A percentile compares a stretch with the other conserved stretches of the same genome.
These are phyloP conservation scores for Botrytis aclada DNA, from an alignment of 2,329 filamentous ascomycete species.

Conservation along the genomic window DNA sequence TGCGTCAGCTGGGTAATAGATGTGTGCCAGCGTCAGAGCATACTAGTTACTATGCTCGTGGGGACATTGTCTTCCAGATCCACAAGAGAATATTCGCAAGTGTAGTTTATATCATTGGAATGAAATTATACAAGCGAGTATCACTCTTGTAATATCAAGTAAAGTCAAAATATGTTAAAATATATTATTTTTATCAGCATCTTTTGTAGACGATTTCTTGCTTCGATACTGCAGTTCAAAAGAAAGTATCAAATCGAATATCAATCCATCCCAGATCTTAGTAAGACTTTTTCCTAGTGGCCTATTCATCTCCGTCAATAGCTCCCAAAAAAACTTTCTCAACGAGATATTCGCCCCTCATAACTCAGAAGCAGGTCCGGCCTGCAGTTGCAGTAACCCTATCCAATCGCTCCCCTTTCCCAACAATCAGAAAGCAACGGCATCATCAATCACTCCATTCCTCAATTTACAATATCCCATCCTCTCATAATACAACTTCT, in stretches of 20 bases:
- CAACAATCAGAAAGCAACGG: not conserved
- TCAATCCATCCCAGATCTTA: not conserved
- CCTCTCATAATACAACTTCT: not conserved
- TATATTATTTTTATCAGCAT: not conserved
- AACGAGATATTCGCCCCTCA: too few relatives aligned
- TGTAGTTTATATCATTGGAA: not conserved
- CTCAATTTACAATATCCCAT: not conserved
- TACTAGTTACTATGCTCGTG: not conserved
- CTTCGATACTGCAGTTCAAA: not conserved
- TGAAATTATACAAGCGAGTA: not conserved
- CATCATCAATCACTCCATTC: not conserved
- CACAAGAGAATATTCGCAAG: not conserved
- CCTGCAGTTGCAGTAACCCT: not conserved
- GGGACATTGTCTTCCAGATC: not conserved
- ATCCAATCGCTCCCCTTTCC: too few relatives aligned
- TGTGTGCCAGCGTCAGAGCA: not conserved
- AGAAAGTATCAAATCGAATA: not conserved
- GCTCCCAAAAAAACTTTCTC: not conserved
- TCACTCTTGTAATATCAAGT: not conserved
- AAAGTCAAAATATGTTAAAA: not conserved
- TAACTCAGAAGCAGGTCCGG: not conserved
- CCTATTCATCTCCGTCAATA: fast-evolving
- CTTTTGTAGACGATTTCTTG: too few relatives aligned
- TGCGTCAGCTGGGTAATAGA: too few relatives aligned
- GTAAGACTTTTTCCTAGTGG: not conserved